Conservation (phyloP, 768 basidiomycete genomes). For the Boletus insuetus region DNA sequence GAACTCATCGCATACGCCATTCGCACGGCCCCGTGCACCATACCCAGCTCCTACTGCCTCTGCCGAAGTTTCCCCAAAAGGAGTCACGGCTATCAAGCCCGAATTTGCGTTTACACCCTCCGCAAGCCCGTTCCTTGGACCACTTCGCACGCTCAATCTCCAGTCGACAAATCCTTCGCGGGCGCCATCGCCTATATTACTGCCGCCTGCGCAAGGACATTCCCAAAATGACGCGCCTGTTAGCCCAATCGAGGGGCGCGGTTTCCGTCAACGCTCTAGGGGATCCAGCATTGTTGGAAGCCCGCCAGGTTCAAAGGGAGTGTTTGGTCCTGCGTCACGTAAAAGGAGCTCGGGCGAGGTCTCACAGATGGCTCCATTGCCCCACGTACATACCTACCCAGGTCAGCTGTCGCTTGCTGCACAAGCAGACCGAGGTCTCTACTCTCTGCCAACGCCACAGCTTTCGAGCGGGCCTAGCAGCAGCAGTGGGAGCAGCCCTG, state of each 20-base stretch:
- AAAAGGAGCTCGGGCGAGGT: slow-evolving; percentile 34
- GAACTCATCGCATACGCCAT: slow-evolving; percentile 28
- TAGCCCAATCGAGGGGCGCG: slow-evolving; percentile 35
- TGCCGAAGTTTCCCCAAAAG: slow-evolving; percentile 32
- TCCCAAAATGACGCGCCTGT: slow-evolving; percentile 26
- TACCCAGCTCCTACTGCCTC: slow-evolving; percentile 19
- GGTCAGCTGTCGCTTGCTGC: slow-evolving; percentile 30
- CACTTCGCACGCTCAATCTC: slow-evolving; percentile 70
- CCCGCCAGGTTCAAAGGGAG: slow-evolving; percentile 34
- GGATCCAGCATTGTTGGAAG: slow-evolving; percentile 36
- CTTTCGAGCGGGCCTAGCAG: slow-evolving; percentile 61
- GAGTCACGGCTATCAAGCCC: slow-evolving; percentile 22
- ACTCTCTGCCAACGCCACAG: slow-evolving; percentile 53
- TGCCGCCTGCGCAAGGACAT: slow-evolving; percentile 48
- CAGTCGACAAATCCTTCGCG: slow-evolving; percentile 68
- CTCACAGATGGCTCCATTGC: slow-evolving; percentile 26
- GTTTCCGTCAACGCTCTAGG: slow-evolving; percentile 25
- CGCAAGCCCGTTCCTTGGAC: slow-evolving; percentile 78
- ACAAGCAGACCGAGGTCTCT: slow-evolving; percentile 23
- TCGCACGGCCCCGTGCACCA: slow-evolving; percentile 27
- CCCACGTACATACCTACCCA: slow-evolving; percentile 34
- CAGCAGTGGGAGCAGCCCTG: slow-evolving; percentile 62
- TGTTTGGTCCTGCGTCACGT: slow-evolving; percentile 22
- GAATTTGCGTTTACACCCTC: slow-evolving; percentile 60
- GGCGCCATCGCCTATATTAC: slow-evolving; percentile 66